These are phyloP conservation scores for Arabis hirsuta DNA, from an alignment of 345 rosid species.

Conservation along the genomic window DNA sequence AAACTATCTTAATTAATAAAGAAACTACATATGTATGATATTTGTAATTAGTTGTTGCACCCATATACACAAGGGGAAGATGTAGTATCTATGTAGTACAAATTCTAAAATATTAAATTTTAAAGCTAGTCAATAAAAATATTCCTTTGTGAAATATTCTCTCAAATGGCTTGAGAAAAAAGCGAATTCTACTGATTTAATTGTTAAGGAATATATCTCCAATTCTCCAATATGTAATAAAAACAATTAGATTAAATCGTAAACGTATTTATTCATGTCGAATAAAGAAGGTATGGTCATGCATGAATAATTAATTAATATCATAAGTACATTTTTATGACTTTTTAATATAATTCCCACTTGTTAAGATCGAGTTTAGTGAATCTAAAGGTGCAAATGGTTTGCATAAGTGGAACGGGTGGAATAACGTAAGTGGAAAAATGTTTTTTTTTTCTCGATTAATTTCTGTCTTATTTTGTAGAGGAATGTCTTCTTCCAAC, in stretches of 20 bases:
- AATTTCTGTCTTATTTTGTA: no score
- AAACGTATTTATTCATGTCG: constrained; percentile 21
- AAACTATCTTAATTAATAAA: neutral
- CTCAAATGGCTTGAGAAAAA: constrained; percentile 22
- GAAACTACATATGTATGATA: neutral
- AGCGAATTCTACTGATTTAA: constrained; percentile 13
- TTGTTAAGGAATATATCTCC: constrained; percentile 18
- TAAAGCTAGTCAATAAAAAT: constrained; percentile 14
- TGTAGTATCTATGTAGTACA: constrained; percentile 9
- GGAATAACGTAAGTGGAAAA: no score
- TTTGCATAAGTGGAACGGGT: no score
- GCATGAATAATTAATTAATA: neutral
- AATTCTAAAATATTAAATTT: constrained; percentile 2
- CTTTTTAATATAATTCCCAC: neutral
- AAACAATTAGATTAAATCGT: neutral
- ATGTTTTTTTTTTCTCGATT: no score
- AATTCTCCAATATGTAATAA: constrained; percentile 27
- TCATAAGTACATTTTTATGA: neutral
- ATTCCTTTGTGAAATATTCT: constrained; percentile 26
- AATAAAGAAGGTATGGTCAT: constrained; percentile 22
- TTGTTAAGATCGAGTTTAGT: constrained; percentile 21
- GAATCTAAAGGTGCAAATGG: neutral
- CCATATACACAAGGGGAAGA: neutral
- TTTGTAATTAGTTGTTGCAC: constrained; percentile 7
- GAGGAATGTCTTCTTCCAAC: no score